Evolutionary conservation across 2,329 filamentous ascomycete genomes (phyloP).

Genomic region (Alternaria sp.): DNA sequence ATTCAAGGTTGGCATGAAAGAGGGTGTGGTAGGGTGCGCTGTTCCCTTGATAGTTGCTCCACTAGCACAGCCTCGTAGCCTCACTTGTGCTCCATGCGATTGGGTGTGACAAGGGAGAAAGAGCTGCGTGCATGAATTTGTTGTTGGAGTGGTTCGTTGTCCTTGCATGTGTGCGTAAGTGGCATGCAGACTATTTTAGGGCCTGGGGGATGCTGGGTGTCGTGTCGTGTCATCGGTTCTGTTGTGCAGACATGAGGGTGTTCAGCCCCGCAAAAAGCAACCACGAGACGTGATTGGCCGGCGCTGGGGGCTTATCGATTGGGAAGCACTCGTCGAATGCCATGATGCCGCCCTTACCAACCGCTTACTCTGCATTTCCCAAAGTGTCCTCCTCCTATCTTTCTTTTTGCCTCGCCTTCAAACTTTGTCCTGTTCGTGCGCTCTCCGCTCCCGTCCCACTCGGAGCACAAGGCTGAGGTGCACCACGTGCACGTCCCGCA

Average conservation of each 20-base stretch:
- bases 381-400: not conserved
- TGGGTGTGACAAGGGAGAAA: constrained; percentile 16
- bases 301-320: constrained; percentile 9
- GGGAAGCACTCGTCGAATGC: not conserved
- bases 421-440: not conserved
- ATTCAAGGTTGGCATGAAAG: constrained; percentile 15
- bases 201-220: constrained; percentile 3
- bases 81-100: constrained; percentile 16
- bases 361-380: not conserved
- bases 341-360: constrained; percentile 4
- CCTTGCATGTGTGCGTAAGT: constrained; percentile 14
- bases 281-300: not conserved
- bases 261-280: constrained; percentile 28
- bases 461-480: constrained; percentile 11
- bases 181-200: constrained; percentile 20
- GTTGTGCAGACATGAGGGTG: constrained; percentile 22
- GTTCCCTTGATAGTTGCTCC: constrained; percentile 15
- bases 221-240: constrained; percentile 21
- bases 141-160: constrained; percentile 31
- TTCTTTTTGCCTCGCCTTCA: not conserved
- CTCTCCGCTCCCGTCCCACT: constrained; percentile 13
- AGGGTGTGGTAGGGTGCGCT: constrained; percentile 37
- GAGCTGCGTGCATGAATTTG: constrained; percentile 34
- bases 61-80: constrained; percentile 33
- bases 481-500: constrained; percentile 11